Conservation (phyloP, 169 alveolate genomes). For the Plasmodium reichenowi region DNA sequence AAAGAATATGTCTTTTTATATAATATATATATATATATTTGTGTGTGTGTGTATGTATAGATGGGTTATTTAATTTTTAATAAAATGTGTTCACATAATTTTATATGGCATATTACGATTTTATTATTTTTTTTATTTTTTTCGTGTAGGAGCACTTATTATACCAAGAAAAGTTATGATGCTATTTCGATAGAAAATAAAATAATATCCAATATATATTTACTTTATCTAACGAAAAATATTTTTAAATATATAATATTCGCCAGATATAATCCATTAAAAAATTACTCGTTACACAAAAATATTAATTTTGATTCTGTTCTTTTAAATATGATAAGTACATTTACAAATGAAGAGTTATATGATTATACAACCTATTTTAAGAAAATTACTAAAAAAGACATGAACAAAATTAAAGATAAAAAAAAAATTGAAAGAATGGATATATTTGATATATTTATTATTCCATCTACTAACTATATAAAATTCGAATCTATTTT, state of each 20-base stretch:
- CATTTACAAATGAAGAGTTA: slow-evolving; percentile 55
- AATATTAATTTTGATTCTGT: slow-evolving; percentile 38
- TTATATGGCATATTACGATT: too few species aligned
- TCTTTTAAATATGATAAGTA: slow-evolving; percentile 56
- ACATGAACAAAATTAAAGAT: slow-evolving; percentile 9
- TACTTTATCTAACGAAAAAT: slow-evolving; percentile 19
- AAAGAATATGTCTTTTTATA: not conserved
- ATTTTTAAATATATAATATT: slow-evolving; percentile 52
- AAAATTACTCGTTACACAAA: slow-evolving; percentile 26
- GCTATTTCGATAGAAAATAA: slow-evolving; percentile 58
- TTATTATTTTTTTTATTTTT: not conserved
- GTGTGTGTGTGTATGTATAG: not conserved
- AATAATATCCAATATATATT: slow-evolving; percentile 50
- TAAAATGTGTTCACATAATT: not conserved
- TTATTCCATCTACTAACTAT: slow-evolving; percentile 65
- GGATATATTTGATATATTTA: slow-evolving; percentile 64
- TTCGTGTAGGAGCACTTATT: slow-evolving; percentile 23
- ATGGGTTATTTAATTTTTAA: not conserved
- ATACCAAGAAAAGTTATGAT: slow-evolving; percentile 33
- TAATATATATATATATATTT: not conserved
- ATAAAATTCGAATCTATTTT: slow-evolving; percentile 30
- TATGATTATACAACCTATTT: slow-evolving; percentile 11
- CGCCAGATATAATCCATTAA: slow-evolving; percentile 62
- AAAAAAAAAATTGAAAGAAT: slow-evolving; percentile 36
- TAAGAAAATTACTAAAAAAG: slow-evolving; percentile 42